Base-by-base conservation (phyloP, 1,284 basidiomycete species). In the Leccinum subfulvum region DNA sequence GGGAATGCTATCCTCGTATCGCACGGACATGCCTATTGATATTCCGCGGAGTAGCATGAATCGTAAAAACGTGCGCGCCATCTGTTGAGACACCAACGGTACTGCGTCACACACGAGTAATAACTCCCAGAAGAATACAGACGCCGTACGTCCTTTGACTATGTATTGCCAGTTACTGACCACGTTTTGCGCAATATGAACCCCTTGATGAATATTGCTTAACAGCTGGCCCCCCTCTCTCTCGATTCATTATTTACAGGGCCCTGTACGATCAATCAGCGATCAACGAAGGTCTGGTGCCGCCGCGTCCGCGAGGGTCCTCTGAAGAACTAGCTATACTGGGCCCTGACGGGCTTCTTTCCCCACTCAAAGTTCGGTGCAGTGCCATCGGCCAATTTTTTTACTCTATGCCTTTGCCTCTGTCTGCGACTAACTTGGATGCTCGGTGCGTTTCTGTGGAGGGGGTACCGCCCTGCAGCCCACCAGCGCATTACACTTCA, bases 351-450 rank as follows among this genome's bases (percentile, higher is more conserved):
- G 13, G 11, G 33, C 57, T 65, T 69, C 60, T 62, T 51, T 7
- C 44, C 4, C 23, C 62, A 47, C 54, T 58, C 57, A 66, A 62
- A 58, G 44, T 35, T 70, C 57, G 54, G 57, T 69, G 69, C 71
- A 63, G 68, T 65, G 71, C 58, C 21, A 14, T 54, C 28, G 47
- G 57, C 33, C 33, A 11, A 11, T 9, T 60, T 52, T 56, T 64
- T 66, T 14, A 21, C 26, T 57, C 55, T 52, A 44, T 56, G 26
- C 51, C 55, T 55, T 30, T 55, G 30, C 51, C 28, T 30, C 52
- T 30, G 7, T 2, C 13, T 52, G 23, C 6, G 51, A 37, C 55
- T 37, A 33, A 51, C 57, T 14, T 44, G 66, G 51, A 8, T 21
- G 58, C 28, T 53, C 52, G 44, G 35, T 9, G 57, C 57, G 13